phyloP scores from a whole-genome alignment of 129 eudicot species.

The Escallonia herrerae region DNA sequence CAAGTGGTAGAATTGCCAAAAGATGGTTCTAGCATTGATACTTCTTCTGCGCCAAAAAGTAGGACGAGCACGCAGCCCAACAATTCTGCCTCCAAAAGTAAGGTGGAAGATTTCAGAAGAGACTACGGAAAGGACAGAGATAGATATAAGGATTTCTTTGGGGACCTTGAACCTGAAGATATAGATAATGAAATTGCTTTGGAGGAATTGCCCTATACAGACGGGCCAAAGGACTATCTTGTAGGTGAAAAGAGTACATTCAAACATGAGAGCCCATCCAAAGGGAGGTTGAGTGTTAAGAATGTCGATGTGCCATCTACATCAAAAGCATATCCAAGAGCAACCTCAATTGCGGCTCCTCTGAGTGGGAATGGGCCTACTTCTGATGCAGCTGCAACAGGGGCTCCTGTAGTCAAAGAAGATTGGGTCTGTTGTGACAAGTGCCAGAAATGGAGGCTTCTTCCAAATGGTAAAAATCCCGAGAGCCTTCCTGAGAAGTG shows the following conservation, averaged over 20 bases:
- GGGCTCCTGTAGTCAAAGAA: conserved; percentile 52
- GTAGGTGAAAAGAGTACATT: conserved; percentile 21
- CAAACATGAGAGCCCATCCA: conserved; percentile 17
- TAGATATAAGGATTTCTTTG: conserved; percentile 71
- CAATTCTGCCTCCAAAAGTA: conserved; percentile 24
- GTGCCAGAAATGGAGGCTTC: conserved; percentile 86
- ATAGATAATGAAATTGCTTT: conserved; percentile 43
- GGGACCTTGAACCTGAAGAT: conserved; percentile 66
- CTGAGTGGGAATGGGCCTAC: conserved; percentile 30
- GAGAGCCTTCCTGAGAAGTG: conserved; percentile 80
- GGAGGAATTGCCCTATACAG: conserved; percentile 32
- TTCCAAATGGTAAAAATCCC: conserved; percentile 70
- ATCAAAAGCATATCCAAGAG: conserved; percentile 22
- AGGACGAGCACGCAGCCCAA: conserved; percentile 22
- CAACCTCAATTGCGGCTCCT: conserved; percentile 24
- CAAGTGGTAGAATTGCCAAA: conserved; percentile 19
- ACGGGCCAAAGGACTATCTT: conserved; percentile 26
- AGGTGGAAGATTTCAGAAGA: conserved; percentile 31
- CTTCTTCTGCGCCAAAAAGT: conserved; percentile 33
- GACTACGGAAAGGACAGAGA: conserved; percentile 35
- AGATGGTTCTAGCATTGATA: conserved; percentile 30
- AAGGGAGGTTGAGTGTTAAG: conserved; percentile 28
- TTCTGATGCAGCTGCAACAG: conserved; percentile 35
- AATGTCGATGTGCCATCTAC: conserved; percentile 34
- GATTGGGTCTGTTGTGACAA: conserved; percentile 91